A percentile compares a stretch with the other conserved stretches of the same genome.
Conservation (phyloP, 1,284 basidiomycete species). For the Somion occarium region DNA sequence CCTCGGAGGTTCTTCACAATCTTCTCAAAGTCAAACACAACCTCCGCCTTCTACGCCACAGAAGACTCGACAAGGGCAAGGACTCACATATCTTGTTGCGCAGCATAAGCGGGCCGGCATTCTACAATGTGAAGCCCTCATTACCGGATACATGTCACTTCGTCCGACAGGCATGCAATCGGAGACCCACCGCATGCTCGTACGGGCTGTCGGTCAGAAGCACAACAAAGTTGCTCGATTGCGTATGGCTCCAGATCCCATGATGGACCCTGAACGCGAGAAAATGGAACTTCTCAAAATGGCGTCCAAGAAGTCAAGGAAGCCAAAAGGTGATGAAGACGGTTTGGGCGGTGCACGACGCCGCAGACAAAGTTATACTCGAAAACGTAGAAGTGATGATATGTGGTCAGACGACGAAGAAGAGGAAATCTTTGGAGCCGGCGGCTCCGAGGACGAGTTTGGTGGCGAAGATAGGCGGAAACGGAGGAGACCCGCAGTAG, state of each 20-base stretch:
- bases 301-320: conserved; percentile 58
- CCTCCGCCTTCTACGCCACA: conserved; percentile 31
- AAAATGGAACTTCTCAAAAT: conserved; percentile 64
- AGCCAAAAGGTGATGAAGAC: conserved; percentile 43
- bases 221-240: conserved; percentile 76
- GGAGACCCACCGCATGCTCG: conserved; percentile 84
- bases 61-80: conserved; percentile 49
- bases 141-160: conserved; percentile 81
- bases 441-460: conserved; percentile 50
- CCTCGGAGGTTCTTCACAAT: conserved; percentile 37
- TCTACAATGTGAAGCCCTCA: conserved; percentile 77
- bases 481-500: conserved; percentile 32
- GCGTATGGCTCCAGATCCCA: conserved; percentile 71
- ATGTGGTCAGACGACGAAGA: conserved; percentile 45
- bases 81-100: conserved; percentile 84
- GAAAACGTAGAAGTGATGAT: conserved; percentile 31
- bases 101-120: conserved; percentile 85
- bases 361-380: conserved; percentile 25
- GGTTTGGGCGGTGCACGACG: conserved; percentile 37
- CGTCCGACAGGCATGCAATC: conserved; percentile 88
- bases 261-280: conserved; percentile 68
- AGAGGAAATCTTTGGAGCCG: conserved; percentile 43
- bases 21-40: conserved; percentile 28
- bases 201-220: conserved; percentile 81
- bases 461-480: conserved; percentile 33